Conservation (phyloP, 139 green algal species). For the Haematococcus lacustris region DNA sequence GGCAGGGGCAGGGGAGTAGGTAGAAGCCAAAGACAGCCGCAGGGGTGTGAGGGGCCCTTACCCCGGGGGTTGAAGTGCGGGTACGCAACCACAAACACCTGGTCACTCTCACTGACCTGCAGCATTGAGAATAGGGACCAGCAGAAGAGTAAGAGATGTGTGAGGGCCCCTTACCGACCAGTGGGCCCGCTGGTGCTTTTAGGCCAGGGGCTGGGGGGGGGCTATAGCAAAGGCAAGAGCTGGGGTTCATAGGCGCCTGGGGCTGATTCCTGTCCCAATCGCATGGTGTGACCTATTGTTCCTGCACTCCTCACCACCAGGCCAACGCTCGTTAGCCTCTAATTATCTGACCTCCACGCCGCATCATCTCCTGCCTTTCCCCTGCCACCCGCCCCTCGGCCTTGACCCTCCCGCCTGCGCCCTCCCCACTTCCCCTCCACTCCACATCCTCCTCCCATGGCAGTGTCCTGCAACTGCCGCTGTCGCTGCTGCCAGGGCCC, state of each 20-base stretch:
- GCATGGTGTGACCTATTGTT: background rate
- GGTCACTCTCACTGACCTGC: constrained; percentile 40
- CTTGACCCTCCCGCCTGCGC: background rate
- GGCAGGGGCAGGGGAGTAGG: too few relatives aligned
- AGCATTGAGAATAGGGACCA: background rate
- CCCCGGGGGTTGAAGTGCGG: constrained; percentile 55
- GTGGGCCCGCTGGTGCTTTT: background rate
- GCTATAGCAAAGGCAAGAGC: background rate
- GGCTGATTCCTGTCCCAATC: background rate
- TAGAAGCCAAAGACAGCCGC: background rate
- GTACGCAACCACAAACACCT: constrained; percentile 67
- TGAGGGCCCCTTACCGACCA: background rate
- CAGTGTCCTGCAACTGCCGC: background rate
- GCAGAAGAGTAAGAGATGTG: background rate
- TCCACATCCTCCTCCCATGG: too few relatives aligned
- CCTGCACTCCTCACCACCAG: background rate
- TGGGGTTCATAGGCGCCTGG: background rate
- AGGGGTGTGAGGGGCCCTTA: constrained; percentile 4
- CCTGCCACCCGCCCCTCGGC: background rate
- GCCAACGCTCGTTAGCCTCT: background rate
- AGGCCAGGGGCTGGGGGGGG: background rate
- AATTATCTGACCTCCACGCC: background rate
- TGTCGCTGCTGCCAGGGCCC: background rate
- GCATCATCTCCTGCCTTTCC: background rate
- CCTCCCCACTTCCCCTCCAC: too few relatives aligned